phyloP scores from a whole-genome alignment of 176 grass and related monocot species.

The Hordeum marinum region DNA sequence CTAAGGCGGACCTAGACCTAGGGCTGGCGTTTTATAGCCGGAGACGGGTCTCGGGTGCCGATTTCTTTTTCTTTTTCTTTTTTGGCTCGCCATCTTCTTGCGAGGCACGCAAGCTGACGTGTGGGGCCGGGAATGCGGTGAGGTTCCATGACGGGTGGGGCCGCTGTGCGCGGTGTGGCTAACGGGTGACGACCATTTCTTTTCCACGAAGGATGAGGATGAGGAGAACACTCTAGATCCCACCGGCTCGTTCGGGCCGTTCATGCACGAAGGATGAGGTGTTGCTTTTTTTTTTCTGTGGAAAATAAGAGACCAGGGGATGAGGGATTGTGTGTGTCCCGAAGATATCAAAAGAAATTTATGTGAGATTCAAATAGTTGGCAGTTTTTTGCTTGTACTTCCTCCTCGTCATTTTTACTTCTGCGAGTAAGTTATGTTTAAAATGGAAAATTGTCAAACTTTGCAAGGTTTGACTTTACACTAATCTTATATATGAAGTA shows the following conservation, averaged over 20 bases:
- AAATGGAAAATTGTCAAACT: too few species aligned
- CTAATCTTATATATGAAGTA: too few species aligned
- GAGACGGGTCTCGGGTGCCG: too few species aligned
- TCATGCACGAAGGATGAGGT: background rate
- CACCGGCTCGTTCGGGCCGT: background rate
- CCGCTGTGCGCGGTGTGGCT: background rate
- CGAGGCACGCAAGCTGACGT: constrained; percentile 14
- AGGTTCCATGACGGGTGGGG: background rate
- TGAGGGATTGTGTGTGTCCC: background rate
- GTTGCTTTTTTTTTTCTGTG: background rate
- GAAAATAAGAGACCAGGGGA: background rate
- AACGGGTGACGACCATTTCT: background rate
- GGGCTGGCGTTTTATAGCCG: constrained; percentile 35
- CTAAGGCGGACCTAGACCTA: background rate
- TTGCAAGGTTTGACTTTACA: too few species aligned
- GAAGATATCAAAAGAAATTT: too few species aligned
- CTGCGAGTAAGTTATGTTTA: too few species aligned
- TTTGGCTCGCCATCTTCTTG: background rate
- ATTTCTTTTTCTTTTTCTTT: background rate
- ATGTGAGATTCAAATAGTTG: too few species aligned
- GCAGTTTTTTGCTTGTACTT: too few species aligned
- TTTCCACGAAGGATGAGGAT: background rate
- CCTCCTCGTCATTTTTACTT: too few species aligned
- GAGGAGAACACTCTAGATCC: background rate
- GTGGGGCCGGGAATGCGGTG: background rate